Percentiles rank a stretch among this genome's conserved stretches.
Conservation (phyloP, 108 stramenopile genomes). For the Fragilaria radians region DNA sequence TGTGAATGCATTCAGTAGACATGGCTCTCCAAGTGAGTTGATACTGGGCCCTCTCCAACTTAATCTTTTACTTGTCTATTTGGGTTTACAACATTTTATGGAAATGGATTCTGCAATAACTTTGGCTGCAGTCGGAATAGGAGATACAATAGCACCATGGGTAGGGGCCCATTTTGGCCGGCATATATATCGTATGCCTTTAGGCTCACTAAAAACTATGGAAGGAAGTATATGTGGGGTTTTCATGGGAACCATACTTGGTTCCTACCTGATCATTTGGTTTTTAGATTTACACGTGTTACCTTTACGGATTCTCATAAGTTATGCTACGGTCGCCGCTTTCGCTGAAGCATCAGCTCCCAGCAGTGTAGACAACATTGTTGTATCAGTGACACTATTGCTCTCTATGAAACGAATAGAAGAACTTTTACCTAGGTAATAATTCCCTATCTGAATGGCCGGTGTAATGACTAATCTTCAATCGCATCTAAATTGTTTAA, state of each 20-base stretch:
- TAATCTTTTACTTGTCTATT: slow-evolving; percentile 31
- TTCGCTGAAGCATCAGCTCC: slow-evolving; percentile 63
- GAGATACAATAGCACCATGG: slow-evolving; percentile 52
- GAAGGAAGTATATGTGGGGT: slow-evolving; percentile 68
- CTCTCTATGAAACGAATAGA: slow-evolving; percentile 28
- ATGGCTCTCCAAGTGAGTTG: slow-evolving; percentile 47
- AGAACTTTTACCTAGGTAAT: neutral
- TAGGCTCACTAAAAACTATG: slow-evolving; percentile 53
- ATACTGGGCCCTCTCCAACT: slow-evolving; percentile 57
- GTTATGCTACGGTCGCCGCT: slow-evolving; percentile 51
- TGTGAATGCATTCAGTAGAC: slow-evolving; percentile 46
- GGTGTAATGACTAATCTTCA: too few relatives aligned
- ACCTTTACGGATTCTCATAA: slow-evolving; percentile 33
- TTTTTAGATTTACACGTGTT: slow-evolving; percentile 37
- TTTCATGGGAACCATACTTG: slow-evolving; percentile 55
- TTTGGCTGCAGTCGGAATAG: slow-evolving; percentile 54
- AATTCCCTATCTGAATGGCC: too few relatives aligned
- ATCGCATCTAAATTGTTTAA: too few relatives aligned
- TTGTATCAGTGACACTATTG: slow-evolving; percentile 42
- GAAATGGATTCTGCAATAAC: slow-evolving; percentile 13
- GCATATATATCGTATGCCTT: slow-evolving; percentile 49
- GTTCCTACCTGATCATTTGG: slow-evolving; percentile 45
- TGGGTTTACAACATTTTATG: slow-evolving; percentile 38
- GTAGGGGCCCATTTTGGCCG: slow-evolving; percentile 48
- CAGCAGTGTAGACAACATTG: slow-evolving; percentile 60